Percentiles rank a stretch among this genome's conserved stretches.
Evolutionary conservation across 176 grass and related monocot genomes (phyloP).

Genomic region (Pontederia crassipes): DNA sequence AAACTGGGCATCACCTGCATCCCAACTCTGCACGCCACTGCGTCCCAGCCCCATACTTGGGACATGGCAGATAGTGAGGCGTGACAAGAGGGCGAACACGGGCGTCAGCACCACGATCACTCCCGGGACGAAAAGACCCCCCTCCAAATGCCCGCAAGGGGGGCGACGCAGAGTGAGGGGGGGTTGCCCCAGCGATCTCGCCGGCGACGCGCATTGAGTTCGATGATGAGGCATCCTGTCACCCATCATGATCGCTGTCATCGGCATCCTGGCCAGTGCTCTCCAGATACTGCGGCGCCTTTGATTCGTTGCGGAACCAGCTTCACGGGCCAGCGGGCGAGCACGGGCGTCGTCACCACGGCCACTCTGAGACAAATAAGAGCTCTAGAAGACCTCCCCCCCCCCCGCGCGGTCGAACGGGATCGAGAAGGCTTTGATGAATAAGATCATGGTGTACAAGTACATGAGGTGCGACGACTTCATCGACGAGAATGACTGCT

Average conservation of each 20-base stretch:
- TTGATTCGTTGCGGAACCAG: constrained; percentile 33
- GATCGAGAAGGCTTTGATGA: constrained; percentile 58
- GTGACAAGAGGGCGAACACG: too few species aligned
- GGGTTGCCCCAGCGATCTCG: too few species aligned
- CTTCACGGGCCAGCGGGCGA: neutral
- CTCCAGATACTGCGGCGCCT: constrained; percentile 73
- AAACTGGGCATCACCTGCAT: too few species aligned
- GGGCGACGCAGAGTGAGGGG: too few species aligned
- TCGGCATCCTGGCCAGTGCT: constrained; percentile 81
- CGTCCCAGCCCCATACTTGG: too few species aligned
- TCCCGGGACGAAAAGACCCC: too few species aligned
- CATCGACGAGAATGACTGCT: constrained; percentile 55
- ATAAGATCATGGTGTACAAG: constrained; percentile 72
- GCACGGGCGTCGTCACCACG: neutral
- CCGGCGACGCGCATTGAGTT: constrained; percentile 63
- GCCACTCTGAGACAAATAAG: constrained; percentile 10
- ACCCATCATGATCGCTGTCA: constrained; percentile 94
- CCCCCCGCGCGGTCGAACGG: too few species aligned
- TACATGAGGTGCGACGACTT: constrained; percentile 50
- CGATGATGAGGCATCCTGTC: constrained; percentile 59
- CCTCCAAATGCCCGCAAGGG: too few species aligned
- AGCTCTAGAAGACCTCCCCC: constrained; percentile 29
- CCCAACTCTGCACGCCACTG: too few species aligned
- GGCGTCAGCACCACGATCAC: too few species aligned
- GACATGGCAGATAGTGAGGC: too few species aligned